Conservation (phyloP, 352 stramenopile species). For the Pythium monospermum region DNA sequence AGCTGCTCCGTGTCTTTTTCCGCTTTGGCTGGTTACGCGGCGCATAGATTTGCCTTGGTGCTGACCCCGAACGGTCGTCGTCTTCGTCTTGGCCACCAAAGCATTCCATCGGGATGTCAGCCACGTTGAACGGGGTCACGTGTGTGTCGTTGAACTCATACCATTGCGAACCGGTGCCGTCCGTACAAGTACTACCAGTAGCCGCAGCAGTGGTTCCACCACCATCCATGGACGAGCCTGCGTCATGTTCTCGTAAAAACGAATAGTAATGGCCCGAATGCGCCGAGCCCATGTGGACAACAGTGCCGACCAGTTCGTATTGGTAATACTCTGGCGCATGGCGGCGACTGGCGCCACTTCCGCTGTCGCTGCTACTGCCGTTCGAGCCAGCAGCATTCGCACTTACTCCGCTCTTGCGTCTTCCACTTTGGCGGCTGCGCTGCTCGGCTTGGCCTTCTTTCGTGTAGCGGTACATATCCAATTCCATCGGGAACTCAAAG, state of each 20-base stretch:
- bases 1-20: constrained; percentile 84
- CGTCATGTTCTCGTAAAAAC: constrained; percentile 70
- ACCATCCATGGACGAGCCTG: too few species aligned
- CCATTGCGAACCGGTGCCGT: constrained; percentile 33
- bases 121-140: constrained; percentile 68
- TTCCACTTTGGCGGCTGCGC: constrained; percentile 25
- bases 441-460: constrained; percentile 81
- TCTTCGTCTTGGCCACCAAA: constrained; percentile 31
- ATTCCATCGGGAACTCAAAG: constrained; percentile 89
- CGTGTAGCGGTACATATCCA: constrained; percentile 89
- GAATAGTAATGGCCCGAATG: constrained; percentile 90
- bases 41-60: neutral
- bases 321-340: constrained; percentile 74
- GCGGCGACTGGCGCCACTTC: constrained; percentile 18
- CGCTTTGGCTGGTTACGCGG: constrained; percentile 14
- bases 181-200: too few species aligned
- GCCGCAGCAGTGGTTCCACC: too few species aligned
- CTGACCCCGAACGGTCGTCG: neutral
- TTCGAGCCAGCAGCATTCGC: too few species aligned
- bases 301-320: constrained; percentile 83
- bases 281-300: constrained; percentile 86
- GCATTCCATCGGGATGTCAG: constrained; percentile 70
- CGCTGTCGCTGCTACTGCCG: constrained; percentile 3
- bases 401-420: constrained; percentile 5
- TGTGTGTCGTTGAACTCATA: constrained; percentile 88